Base-by-base conservation (phyloP, 2,329 filamentous ascomycete species). In the Sordariomycetes sp. region DNA sequence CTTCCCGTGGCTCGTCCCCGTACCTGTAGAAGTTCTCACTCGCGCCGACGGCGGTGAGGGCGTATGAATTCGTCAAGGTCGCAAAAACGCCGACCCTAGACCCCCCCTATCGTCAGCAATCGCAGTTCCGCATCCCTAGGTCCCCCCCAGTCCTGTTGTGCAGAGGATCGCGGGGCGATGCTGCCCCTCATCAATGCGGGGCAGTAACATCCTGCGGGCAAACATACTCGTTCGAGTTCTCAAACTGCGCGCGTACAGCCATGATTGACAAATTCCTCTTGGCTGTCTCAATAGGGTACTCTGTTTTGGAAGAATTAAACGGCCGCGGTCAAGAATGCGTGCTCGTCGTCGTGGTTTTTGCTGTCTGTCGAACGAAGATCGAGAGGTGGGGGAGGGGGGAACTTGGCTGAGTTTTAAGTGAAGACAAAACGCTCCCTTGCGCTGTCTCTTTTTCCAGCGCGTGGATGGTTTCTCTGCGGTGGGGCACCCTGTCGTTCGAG, bases 11-110 rank as follows among this genome's bases (percentile, higher is more conserved):
- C 7, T 22, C 43, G 25, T 20, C 6, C 22, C n/a, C 74, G 62
- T 72, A 87, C 85, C 84, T 92, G 85, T 97, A 97, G 76, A 99
- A 99, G 83, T 97, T 97, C 80, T 97, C 92, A 69, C 90, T 96
- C 67, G 90, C 92, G 70, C 94, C 94, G 64, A 96, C 85, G 64
- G 93, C 92, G 66, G 97, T 90, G 67, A 99, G 82, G 66, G 92
- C 91, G 75, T 96, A 99, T 61, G 90, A 93, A 77, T 99, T 99
- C 66, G 94, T 99, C 71, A 99, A 88, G 62, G 90, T 96, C 61
- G 92, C 78, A 75, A 99, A 99, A 70, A 97, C 94, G 72, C 94
- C 94, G 71, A 99, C 89, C 78, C 92, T 97, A 68, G 24, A 32
- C 7, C 12, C 35, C n/a, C 37, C 43, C 16, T 8, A 8, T 51